phyloP scores from a whole-genome alignment of 768 basidiomycete species.

The Tylopilus felleus region DNA sequence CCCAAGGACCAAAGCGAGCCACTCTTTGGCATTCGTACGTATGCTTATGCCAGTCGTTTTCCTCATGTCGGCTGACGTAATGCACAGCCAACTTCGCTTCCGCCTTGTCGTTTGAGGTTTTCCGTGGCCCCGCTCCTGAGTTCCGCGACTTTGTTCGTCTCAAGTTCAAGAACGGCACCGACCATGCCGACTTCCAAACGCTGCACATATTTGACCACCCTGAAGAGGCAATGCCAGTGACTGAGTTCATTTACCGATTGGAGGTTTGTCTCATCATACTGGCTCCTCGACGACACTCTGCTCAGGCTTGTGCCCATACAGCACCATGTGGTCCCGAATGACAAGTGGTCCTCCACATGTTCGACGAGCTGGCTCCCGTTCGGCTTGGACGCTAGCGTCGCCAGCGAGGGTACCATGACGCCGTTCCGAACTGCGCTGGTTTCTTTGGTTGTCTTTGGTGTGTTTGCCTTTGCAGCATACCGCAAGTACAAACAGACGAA shows the following conservation, averaged over 20 bases:
- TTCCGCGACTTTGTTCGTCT: slow-evolving; percentile 76
- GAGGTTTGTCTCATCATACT: slow-evolving; percentile 46
- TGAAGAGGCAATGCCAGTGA: slow-evolving; percentile 65
- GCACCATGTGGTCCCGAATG: slow-evolving; percentile 37
- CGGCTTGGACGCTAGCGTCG: background rate
- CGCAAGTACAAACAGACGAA: slow-evolving; percentile 8
- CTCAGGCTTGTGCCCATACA: slow-evolving; percentile 12
- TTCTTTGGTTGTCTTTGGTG: slow-evolving; percentile 11
- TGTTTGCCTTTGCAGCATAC: slow-evolving; percentile 14
- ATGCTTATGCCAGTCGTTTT: background rate
- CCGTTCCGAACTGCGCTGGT: background rate
- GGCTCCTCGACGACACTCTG: background rate
- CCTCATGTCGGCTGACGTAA: background rate
- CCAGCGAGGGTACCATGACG: background rate
- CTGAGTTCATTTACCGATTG: slow-evolving; percentile 77
- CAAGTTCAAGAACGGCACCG: slow-evolving; percentile 80
- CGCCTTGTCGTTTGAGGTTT: slow-evolving; percentile 71
- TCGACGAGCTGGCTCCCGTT: slow-evolving; percentile 31
- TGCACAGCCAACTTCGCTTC: slow-evolving; percentile 64
- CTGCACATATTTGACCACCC: slow-evolving; percentile 69
- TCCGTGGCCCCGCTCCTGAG: slow-evolving; percentile 71
- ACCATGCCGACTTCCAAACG: slow-evolving; percentile 49
- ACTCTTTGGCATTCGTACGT: slow-evolving; percentile 62
- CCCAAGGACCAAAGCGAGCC: slow-evolving; percentile 50
- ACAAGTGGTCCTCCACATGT: slow-evolving; percentile 41